A percentile compares a stretch with the other conserved stretches of the same genome.
Conservation (phyloP, 2,329 filamentous ascomycete genomes). For the Leptodontidium sp. region DNA sequence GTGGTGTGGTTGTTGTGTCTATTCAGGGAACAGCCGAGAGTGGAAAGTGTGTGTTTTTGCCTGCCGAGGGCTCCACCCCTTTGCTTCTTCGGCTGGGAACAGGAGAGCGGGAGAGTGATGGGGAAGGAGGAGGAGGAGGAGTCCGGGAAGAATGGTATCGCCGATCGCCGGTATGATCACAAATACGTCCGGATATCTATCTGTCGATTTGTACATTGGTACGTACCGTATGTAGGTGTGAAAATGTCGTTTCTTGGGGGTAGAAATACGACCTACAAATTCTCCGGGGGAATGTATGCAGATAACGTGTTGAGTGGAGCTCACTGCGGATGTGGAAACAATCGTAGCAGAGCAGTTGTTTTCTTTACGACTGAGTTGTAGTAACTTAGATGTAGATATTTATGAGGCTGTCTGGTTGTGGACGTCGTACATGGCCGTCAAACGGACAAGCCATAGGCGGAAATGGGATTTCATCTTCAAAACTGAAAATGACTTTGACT, state of each 20-base stretch:
- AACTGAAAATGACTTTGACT: not conserved
- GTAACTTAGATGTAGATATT: too few species aligned
- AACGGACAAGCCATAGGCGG: too few species aligned
- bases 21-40: not conserved
- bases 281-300: not conserved
- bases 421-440: too few species aligned
- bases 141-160: conserved; percentile 2
- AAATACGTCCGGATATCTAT: not conserved
- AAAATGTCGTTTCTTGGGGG: conserved; percentile 1
- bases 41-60: not conserved
- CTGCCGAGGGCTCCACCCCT: not conserved
- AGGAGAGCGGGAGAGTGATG: not conserved
- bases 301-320: not conserved
- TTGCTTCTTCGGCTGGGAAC: too few species aligned
- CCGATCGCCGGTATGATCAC: not conserved
- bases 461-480: too few species aligned
- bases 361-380: too few species aligned
- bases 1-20: not conserved
- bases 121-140: not conserved
- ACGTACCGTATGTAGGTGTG: not conserved
- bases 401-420: too few species aligned
- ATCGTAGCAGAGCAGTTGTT: too few species aligned
- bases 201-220: not conserved
- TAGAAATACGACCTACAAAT: conserved; percentile 9
- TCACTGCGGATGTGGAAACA: not conserved